Base-by-base conservation (phyloP, 108 stramenopile genomes). In the Skeletonema potamos region DNA sequence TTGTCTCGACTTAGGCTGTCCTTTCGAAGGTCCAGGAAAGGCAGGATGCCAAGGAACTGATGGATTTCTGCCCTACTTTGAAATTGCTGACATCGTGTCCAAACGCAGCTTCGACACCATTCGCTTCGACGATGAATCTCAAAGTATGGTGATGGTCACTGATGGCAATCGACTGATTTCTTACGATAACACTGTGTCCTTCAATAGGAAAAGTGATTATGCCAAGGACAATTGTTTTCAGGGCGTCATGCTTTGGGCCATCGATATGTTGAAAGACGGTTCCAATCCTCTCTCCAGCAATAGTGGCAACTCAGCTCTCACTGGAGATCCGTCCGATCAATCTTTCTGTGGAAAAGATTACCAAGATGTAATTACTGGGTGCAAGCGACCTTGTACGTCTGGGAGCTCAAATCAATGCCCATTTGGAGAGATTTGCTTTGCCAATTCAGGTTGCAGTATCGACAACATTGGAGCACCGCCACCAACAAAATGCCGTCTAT, bases 121-220 rank as follows among this genome's bases (percentile, higher is more conserved):
- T 11, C 61, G 62, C 27, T 77, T 62, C 28, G 76, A 82, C 39
- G 76, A 77, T 26, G 76, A 77, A 32, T 66, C 76, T 30, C 66
- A 66, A 56, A 78, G 66, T 36, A 77, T 77, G 66, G 81, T 77
- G n/a, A 77, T 82, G 81, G n/a, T 77, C n/a, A 77, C 76, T 7
- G 81, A 82, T 73, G 76, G 76, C 27, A 73, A 72, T 30, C 81
- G 76, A 18, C 76, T 77, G 27, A 82, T 82, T 37, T 77, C 72
- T n/a, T 82, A 82, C 33, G 81, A 82, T 36, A 82, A 82, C 61
- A 73, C 76, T 34, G 76, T 77, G 1, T 72, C 76, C 9, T 82
- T 77, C 66, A 82, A 73, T 29, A 62, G 66, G 62, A 82, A 82
- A 37, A 68, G 48, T 56, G 69, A 77, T 6, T 82, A 82, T 46